These are phyloP conservation scores for Nepenthes mirabilis DNA, from an alignment of 148 eudicot species.

Conservation along the genomic window DNA sequence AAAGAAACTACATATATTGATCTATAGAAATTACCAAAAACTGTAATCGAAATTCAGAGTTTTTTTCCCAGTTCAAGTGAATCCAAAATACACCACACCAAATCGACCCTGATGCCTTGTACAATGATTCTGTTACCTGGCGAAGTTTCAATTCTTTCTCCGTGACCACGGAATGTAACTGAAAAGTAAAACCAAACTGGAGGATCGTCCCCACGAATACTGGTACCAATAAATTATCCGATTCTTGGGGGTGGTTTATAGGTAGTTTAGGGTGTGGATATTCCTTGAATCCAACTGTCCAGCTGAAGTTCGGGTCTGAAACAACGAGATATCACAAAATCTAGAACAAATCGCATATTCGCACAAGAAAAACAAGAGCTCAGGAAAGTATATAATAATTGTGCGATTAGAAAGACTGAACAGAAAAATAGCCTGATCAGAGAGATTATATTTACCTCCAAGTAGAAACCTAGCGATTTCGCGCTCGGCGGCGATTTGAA, in stretches of 20 bases:
- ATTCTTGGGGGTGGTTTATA: slow-evolving; percentile 1
- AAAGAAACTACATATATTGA: too few relatives aligned
- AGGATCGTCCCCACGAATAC: neutral
- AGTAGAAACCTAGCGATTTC: slow-evolving; percentile 72
- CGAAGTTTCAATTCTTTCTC: slow-evolving; percentile 87
- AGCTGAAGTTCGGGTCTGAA: slow-evolving; percentile 56
- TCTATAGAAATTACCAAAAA: too few relatives aligned
- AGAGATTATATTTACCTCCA: slow-evolving; percentile 36
- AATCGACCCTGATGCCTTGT: too few relatives aligned
- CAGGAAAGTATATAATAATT: too few relatives aligned
- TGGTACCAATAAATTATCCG: neutral
- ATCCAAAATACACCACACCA: too few relatives aligned
- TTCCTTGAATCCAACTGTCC: slow-evolving; percentile 73
- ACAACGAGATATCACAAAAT: slow-evolving; percentile 3
- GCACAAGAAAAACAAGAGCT: too few relatives aligned
- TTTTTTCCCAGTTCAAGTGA: too few relatives aligned
- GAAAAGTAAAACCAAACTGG: slow-evolving; percentile 65
- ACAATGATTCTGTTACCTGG: slow-evolving; percentile 35
- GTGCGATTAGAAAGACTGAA: too few relatives aligned
- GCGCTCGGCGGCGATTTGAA: slow-evolving; percentile 95
- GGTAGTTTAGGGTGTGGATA: slow-evolving; percentile 44
- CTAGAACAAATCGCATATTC: neutral
- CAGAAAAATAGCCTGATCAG: neutral
- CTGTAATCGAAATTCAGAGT: too few relatives aligned
- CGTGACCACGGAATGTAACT: slow-evolving; percentile 50